Base-by-base conservation (phyloP, 345 rosid genomes). In the Gossypium bickii region DNA sequence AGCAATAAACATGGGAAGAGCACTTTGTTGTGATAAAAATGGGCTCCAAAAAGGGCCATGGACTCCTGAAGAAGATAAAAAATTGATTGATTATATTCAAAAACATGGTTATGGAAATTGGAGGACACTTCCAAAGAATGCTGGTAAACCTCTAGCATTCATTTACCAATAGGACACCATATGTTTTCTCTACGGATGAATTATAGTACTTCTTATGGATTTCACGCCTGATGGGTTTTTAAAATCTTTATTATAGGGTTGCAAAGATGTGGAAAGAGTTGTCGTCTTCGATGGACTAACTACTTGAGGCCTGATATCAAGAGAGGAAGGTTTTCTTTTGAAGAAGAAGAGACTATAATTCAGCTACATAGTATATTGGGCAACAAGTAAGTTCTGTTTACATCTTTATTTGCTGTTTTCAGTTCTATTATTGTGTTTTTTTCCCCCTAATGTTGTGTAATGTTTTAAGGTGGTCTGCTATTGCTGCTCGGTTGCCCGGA, bases 121-220 rank as follows among this genome's bases (percentile, higher is more conserved):
- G 98, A 87, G 97, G 73, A 86, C 91, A 15, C 93, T 93, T 43
- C 97, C 98, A 13, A 85, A 89, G 74, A 87, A 93, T 86, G 98
- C 97, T 1, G 95, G 98, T 92, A 67, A 8, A 79, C 12, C 0
- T 5, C 41, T 34, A 34, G 41, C 41, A 34, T 34, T 34, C 41
- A 34, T 34, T 34, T 34, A 1, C 41, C 41, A 1, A 5, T 5
- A 34, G 41, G 41, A 34, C 41, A 34, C 41, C 41, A 34, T 34
- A 34, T 34, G 7, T 5, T 34, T 34, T 34, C 7, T 34, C 29
- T 47, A 5, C 7, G 55, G 44, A 52, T 70, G 24, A 75, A 3
- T 59, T 58, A 57, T 22, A 9, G 52, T 70, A 41, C 45, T 25
- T 60, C 64, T 44, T 53, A 17, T 12, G 48, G 71, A 66, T 56